A percentile compares a stretch with the other conserved stretches of the same genome.
phyloP scores from a whole-genome alignment of 2,329 filamentous ascomycete species.

The Pleomassaria siparia region DNA sequence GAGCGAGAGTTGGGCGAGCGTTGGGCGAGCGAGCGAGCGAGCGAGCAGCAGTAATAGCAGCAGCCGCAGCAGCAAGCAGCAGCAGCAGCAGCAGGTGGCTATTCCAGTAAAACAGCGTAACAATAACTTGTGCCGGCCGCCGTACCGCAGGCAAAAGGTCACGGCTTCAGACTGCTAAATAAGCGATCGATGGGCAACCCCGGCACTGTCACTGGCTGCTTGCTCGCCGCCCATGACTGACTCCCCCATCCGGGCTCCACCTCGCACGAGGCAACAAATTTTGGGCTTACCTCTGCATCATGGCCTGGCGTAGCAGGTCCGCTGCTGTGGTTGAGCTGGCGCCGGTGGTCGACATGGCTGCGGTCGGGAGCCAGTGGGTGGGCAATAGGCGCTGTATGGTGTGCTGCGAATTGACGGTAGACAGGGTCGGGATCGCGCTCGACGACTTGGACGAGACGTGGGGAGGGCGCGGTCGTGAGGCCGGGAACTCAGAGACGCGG shows the following conservation, averaged over 20 bases:
- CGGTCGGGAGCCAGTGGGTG: constrained; percentile 30
- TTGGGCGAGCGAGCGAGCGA: not conserved
- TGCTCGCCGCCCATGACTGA: not conserved
- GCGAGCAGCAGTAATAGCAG: not conserved
- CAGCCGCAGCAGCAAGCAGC: too few species aligned
- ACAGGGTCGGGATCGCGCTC: constrained; percentile 50
- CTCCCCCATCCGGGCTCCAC: constrained; percentile 3
- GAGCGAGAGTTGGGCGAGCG: not conserved
- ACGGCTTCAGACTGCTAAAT: constrained; percentile 14
- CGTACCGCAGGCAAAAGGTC: constrained; percentile 14
- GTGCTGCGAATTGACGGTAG: constrained; percentile 32
- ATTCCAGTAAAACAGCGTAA: constrained; percentile 33
- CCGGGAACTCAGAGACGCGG: constrained; percentile 31
- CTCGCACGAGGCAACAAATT: constrained; percentile 4
- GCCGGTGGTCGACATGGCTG: constrained; percentile 41
- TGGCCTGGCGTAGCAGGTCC: constrained; percentile 60
- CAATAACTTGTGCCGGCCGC: constrained; percentile 22
- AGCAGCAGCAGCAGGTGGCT: constrained; percentile 13
- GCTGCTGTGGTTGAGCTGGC: constrained; percentile 55
- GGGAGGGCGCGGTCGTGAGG: constrained; percentile 30
- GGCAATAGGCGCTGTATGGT: constrained; percentile 30
- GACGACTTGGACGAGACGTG: constrained; percentile 42
- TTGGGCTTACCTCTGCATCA: constrained; percentile 57
- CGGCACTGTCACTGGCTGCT: constrained; percentile 3
- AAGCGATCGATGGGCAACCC: constrained; percentile 9